A percentile compares a stretch with the other conserved stretches of the same genome.
Evolutionary conservation across 805 yeast genomes (phyloP).

Genomic region (Blastobotrys peoriensis): DNA sequence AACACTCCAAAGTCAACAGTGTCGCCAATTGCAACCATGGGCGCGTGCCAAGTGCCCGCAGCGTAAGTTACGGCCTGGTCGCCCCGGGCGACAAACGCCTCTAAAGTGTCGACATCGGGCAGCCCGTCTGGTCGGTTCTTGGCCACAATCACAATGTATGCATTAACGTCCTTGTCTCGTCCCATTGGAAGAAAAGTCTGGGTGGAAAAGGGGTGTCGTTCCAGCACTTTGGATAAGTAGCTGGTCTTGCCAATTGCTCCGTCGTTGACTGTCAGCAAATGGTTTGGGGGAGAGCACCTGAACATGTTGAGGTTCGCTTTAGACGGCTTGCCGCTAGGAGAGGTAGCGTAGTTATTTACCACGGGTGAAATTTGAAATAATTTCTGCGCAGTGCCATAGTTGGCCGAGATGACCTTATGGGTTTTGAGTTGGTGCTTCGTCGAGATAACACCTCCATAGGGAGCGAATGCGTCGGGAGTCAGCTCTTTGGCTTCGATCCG

Average conservation of each 20-base stretch:
- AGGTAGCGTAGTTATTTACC: slow-evolving; percentile 42
- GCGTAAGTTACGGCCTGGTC: slow-evolving; percentile 90
- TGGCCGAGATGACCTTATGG: slow-evolving; percentile 51
- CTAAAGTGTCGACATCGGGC: slow-evolving; percentile 57
- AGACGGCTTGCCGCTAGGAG: slow-evolving; percentile 44
- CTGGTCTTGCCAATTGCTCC: slow-evolving; percentile 17
- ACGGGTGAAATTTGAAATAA: slow-evolving; percentile 67
- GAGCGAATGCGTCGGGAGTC: slow-evolving; percentile 59
- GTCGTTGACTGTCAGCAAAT: slow-evolving; percentile 36
- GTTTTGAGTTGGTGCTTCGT: slow-evolving; percentile 63
- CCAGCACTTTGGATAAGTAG: slow-evolving; percentile 64
- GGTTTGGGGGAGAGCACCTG: slow-evolving; percentile 72
- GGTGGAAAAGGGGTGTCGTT: slow-evolving; percentile 82
- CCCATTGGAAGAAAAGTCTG: slow-evolving; percentile 96
- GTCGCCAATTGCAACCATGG: slow-evolving; percentile 79
- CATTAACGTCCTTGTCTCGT: slow-evolving; percentile 37
- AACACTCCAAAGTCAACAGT: slow-evolving; percentile 80
- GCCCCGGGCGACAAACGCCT: slow-evolving; percentile 72
- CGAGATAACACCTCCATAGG: slow-evolving; percentile 72
- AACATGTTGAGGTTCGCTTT: slow-evolving; percentile 77
- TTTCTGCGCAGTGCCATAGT: slow-evolving; percentile 91
- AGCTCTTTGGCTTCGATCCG: slow-evolving; percentile 48
- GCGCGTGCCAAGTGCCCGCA: slow-evolving; percentile 87
- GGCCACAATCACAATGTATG: slow-evolving; percentile 81
- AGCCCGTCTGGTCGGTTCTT: slow-evolving; percentile 40